phyloP scores from a whole-genome alignment of 371 early-diverging fungal species.

The Umbelopsis sp. region DNA sequence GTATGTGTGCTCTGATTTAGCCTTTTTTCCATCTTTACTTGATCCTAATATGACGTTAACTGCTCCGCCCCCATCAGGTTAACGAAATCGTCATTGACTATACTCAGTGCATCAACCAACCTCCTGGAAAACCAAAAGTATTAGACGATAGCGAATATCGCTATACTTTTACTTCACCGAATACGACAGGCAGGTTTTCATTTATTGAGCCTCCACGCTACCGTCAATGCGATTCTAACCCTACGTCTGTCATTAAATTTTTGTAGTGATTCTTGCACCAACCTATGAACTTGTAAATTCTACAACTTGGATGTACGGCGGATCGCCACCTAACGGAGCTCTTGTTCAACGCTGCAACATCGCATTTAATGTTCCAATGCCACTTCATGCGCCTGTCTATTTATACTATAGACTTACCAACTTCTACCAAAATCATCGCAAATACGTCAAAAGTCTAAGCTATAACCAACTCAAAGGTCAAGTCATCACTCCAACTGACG shows the following conservation, averaged over 20 bases:
- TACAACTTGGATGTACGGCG: constrained; percentile 28
- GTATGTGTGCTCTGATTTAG: constrained; percentile 27
- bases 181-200: constrained; percentile 34
- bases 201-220: not conserved
- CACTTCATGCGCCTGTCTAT: constrained; percentile 70
- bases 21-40: not conserved
- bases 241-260: too few species aligned
- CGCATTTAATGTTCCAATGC: constrained; percentile 61
- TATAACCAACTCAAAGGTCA: constrained; percentile 79
- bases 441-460: constrained; percentile 86
- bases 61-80: constrained; percentile 47
- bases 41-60: not conserved
- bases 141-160: constrained; percentile 32
- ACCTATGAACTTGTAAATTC: constrained; percentile 32
- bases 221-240: not conserved
- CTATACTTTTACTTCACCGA: constrained; percentile 49
- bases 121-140: constrained; percentile 20
- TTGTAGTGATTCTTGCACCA: constrained; percentile 38
- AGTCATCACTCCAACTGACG: constrained; percentile 33
- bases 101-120: constrained; percentile 66
- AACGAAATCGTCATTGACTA: constrained; percentile 84
- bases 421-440: constrained; percentile 94
- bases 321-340: constrained; percentile 29
- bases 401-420: constrained; percentile 88
- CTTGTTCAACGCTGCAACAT: constrained; percentile 63